phyloP scores from a whole-genome alignment of 257 asterid species.

The Solanum arcanum region DNA sequence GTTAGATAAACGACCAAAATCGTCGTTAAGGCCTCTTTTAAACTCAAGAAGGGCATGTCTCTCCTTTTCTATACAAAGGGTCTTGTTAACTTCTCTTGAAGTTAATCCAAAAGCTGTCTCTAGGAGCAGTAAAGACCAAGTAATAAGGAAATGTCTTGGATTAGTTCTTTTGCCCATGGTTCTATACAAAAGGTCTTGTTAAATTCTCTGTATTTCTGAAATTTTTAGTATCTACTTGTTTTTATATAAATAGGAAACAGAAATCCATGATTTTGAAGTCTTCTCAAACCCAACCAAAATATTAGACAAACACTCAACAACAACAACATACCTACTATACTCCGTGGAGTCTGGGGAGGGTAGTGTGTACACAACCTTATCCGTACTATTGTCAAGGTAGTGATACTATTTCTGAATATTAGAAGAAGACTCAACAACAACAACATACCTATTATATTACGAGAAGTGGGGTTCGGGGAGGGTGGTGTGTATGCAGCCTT shows the following conservation, averaged over 20 bases:
- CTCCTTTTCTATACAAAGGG: background rate
- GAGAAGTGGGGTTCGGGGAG: background rate
- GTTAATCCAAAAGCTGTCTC: background rate
- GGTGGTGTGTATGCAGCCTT: background rate
- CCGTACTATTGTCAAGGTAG: background rate
- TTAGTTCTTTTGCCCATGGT: background rate
- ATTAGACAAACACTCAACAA: background rate
- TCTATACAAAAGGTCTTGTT: background rate
- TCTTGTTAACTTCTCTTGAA: background rate
- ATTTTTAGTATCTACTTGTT: background rate
- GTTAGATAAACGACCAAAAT: background rate
- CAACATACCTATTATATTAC: background rate
- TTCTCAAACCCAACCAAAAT: background rate
- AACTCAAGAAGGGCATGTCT: background rate
- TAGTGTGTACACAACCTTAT: background rate
- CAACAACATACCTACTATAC: background rate
- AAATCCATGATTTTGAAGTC: background rate
- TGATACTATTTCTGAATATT: background rate
- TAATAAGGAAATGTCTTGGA: background rate
- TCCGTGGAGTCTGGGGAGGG: background rate
- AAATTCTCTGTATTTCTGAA: background rate
- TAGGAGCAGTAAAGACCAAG: background rate
- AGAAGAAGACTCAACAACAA: background rate
- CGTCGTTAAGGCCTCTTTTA: background rate
- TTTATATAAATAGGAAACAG: background rate